Percentiles rank a stretch among this genome's conserved stretches.
Conservation (phyloP, 106 monocot species). For the Dendrobium officinale region DNA sequence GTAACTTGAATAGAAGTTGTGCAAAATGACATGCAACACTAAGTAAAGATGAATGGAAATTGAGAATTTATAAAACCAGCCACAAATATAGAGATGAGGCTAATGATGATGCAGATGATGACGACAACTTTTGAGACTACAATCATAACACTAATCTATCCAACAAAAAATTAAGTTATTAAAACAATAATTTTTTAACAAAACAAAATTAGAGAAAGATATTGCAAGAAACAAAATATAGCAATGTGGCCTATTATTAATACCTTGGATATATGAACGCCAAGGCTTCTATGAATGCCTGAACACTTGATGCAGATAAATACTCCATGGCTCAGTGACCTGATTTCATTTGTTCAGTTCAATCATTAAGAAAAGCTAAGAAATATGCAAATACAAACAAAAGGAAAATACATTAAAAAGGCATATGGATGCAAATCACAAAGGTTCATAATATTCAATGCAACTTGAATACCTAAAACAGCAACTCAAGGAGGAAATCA, state of each 20-base stretch:
- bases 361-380: not conserved
- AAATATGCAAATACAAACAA: not conserved
- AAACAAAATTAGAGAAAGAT: not conserved
- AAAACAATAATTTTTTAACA: not conserved
- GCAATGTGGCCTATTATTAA: not conserved
- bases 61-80: not conserved
- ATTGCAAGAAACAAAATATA: not conserved
- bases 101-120: not conserved
- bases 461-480: not conserved
- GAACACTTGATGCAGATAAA: constrained; percentile 95
- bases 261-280: constrained; percentile 87
- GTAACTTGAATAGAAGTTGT: not conserved
- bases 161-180: not conserved
- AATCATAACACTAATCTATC: not conserved
- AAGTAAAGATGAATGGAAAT: too few species aligned
- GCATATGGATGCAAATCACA: not conserved
- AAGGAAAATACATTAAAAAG: not conserved
- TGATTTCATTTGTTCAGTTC: constrained; percentile 14
- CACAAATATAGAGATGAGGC: not conserved
- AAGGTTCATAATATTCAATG: not conserved
- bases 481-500: not conserved
- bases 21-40: not conserved
- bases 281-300: constrained; percentile 93
- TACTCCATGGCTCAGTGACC: constrained; percentile 70
- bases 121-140: not conserved